Base-by-base conservation (phyloP, 23 red algal species). In the Gracilaria gracilis region DNA sequence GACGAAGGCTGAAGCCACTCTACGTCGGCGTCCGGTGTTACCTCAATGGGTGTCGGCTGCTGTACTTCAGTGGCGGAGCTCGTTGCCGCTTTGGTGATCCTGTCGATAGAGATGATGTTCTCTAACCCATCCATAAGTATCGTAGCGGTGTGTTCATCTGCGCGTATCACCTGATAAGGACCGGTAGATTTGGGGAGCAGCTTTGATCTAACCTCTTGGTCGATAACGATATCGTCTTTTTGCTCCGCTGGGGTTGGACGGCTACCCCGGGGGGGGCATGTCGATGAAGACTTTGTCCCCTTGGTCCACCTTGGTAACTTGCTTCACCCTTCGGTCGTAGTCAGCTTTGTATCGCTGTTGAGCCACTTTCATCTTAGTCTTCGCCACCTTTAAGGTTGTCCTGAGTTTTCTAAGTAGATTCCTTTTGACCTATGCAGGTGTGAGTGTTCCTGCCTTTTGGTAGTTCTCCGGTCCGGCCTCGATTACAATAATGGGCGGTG, bases 201-300 rank as follows among this genome's bases (percentile, higher is more conserved):
- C 31, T 82, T 62, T 0, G 9, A 42, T 8, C 23, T 1, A 23
- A 77, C 31, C 4, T 50, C 72, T 19, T 13, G 6, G 16, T 69
- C 64, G 16, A 69, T 36, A 20, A 5, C 4, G 2, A 69, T 37
- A 20, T 69, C 31, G 75, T 51, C 40, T 16, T 51, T 53, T n/a
- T 79, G 27, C 32, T 57, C 51, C 0, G 75, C 37, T 53, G 33
- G 4, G 16, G 53, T 39, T 25, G 47, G 36, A 4, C 21, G 49
- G 0, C 16, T 3, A n/a, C 32, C 21, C 53, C 32, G 16, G 16
- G 20, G 39, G 58, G 3, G 79, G 79, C 0, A 31, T 37, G 42
- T 82, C 33, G 4, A 82, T 8, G 27, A 25, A 82, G 79, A 82
- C 27, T 11, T 65, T 8, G 36, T 82, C 58, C 6, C 54, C 25